Evolutionary conservation across 179 eudicot genomes (phyloP).

Genomic region (Silene coronaria): DNA sequence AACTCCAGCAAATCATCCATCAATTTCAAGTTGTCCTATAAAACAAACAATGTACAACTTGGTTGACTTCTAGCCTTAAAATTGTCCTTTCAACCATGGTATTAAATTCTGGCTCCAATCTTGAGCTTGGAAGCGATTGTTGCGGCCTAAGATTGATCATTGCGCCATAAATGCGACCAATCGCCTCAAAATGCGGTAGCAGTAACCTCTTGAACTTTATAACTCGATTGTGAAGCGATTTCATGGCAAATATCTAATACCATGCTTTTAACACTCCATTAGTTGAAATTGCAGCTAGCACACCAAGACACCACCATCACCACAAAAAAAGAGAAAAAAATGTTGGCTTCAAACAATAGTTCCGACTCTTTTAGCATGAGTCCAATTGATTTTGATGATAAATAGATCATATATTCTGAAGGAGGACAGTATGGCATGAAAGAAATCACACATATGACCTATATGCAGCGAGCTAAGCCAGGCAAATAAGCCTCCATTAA

Average conservation of each 20-base stretch:
- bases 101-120: neutral
- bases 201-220: neutral
- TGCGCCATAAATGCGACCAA: neutral
- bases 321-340: neutral
- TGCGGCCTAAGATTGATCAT: neutral
- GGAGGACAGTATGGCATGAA: neutral
- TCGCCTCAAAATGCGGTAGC: neutral
- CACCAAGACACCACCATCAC: neutral
- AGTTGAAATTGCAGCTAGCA: neutral
- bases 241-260: no score
- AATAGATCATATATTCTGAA: neutral
- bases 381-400: neutral
- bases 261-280: no score
- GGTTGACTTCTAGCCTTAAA: neutral
- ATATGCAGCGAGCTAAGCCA: neutral
- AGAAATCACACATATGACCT: neutral
- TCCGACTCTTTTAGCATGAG: neutral
- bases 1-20: slow-evolving; percentile 80
- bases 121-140: neutral
- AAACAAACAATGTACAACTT: slow-evolving; percentile 12
- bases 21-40: slow-evolving; percentile 87
- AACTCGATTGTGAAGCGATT: neutral
- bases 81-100: neutral
- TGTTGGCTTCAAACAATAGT: neutral
- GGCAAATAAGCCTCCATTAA: neutral